phyloP scores from a whole-genome alignment of 1,284 basidiomycete genomes.

The Mycena sp. region DNA sequence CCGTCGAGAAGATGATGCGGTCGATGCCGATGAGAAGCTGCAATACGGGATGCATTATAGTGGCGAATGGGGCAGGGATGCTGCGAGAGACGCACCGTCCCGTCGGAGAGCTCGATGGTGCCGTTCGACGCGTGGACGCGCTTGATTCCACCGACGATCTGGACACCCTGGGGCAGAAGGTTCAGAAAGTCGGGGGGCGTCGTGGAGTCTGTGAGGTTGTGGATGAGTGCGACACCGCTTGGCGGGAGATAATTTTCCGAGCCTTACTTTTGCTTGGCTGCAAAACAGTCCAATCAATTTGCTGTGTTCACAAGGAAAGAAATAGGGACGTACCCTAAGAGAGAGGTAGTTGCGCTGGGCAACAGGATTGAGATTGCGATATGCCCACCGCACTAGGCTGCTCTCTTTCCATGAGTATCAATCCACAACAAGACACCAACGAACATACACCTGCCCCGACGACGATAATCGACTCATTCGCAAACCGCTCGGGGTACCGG shows the following conservation, averaged over 20 bases:
- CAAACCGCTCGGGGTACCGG: constrained; percentile 19
- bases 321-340: constrained; percentile 3
- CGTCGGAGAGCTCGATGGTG: constrained; percentile 21
- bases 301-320: background rate
- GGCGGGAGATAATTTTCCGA: too few species aligned
- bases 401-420: background rate
- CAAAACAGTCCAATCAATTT: background rate
- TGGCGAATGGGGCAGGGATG: too few species aligned
- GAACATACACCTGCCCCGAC: constrained; percentile 22
- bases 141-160: constrained; percentile 19
- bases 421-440: background rate
- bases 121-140: constrained; percentile 19
- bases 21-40: constrained; percentile 26
- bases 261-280: constrained; percentile 13
- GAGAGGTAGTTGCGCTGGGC: constrained; percentile 26
- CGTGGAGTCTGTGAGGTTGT: constrained; percentile 3
- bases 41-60: too few species aligned
- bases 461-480: constrained; percentile 19
- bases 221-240: background rate
- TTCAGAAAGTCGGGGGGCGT: constrained; percentile 17
- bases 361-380: constrained; percentile 13
- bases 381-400: constrained; percentile 26
- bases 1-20: constrained; percentile 26
- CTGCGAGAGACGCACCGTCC: too few species aligned
- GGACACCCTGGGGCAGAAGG: constrained; percentile 12